Conservation (phyloP, 495 filamentous ascomycete species). For the Staphylotrichum longicolle region DNA sequence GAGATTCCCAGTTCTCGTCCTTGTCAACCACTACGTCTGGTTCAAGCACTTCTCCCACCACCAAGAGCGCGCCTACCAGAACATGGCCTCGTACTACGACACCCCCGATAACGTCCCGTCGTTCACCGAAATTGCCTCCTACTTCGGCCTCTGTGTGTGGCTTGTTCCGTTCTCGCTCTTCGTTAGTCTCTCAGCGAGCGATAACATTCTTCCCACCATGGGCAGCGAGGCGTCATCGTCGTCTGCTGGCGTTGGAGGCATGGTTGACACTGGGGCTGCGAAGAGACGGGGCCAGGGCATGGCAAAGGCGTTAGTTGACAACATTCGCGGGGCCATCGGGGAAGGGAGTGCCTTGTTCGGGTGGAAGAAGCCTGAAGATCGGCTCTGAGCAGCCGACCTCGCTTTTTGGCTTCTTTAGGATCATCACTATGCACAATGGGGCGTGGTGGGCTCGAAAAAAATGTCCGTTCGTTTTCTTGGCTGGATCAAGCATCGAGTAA, state of each 20-base stretch:
- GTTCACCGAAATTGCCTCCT: conserved; percentile 93
- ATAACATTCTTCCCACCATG: conserved; percentile 92
- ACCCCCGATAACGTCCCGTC: conserved; percentile 61
- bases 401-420: not conserved
- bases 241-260: conserved; percentile 27
- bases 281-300: conserved; percentile 72
- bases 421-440: not conserved
- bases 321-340: conserved; percentile 66
- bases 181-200: conserved; percentile 85
- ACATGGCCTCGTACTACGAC: conserved; percentile 56
- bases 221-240: conserved; percentile 44
- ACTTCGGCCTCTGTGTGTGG: conserved; percentile 96
- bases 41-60: conserved; percentile 84
- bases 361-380: conserved; percentile 48
- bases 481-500: not conserved
- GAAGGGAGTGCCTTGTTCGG: conserved; percentile 73
- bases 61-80: conserved; percentile 46
- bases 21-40: conserved; percentile 95
- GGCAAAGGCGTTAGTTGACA: conserved; percentile 85
- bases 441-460: not conserved
- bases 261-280: conserved; percentile 38
- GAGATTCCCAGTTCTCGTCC: conserved; percentile 62
- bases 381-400: conserved; percentile 18
- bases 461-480: not conserved
- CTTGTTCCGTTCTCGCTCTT: conserved; percentile 94